Conservation (phyloP, 2,329 filamentous ascomycete genomes). For the Epichloe sibirici region DNA sequence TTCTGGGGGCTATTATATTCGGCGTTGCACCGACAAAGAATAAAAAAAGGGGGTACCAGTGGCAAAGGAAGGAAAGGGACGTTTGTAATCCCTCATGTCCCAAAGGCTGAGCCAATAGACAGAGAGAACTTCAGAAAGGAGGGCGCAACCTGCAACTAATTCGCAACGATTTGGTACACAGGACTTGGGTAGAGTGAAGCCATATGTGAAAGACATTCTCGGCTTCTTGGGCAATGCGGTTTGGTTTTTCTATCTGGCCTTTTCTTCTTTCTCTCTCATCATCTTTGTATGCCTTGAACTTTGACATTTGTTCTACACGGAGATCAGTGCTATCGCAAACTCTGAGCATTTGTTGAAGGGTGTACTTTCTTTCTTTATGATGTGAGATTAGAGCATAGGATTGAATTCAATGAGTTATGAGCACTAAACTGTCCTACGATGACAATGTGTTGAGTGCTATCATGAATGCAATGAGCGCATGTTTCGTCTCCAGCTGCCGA, state of each 20-base stretch:
- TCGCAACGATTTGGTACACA: constrained; percentile 20
- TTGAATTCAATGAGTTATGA: constrained; percentile 3
- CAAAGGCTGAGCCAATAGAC: constrained; percentile 24
- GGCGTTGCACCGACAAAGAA: constrained; percentile 2
- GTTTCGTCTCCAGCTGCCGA: too few relatives aligned
- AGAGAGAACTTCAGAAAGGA: constrained; percentile 15
- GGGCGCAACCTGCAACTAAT: constrained; percentile 24
- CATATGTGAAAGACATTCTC: constrained; percentile 23
- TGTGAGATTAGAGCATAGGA: constrained; percentile 2
- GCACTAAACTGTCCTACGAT: neutral
- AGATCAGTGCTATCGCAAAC: neutral
- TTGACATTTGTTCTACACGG: neutral
- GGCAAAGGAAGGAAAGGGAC: constrained; percentile 6
- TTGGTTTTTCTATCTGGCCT: constrained; percentile 6
- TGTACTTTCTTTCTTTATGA: neutral
- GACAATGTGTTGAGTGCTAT: neutral
- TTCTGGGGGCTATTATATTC: neutral
- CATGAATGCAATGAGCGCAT: too few relatives aligned
- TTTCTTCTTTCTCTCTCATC: constrained; percentile 9
- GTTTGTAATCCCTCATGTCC: constrained; percentile 16
- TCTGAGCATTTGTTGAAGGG: neutral
- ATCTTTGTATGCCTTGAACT: constrained; percentile 1
- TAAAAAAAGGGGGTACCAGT: constrained; percentile 10
- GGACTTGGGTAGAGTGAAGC: constrained; percentile 20
- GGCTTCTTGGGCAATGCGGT: constrained; percentile 13